Base-by-base conservation (phyloP, 306 rosid species). In the Casuarina equisetifolia region DNA sequence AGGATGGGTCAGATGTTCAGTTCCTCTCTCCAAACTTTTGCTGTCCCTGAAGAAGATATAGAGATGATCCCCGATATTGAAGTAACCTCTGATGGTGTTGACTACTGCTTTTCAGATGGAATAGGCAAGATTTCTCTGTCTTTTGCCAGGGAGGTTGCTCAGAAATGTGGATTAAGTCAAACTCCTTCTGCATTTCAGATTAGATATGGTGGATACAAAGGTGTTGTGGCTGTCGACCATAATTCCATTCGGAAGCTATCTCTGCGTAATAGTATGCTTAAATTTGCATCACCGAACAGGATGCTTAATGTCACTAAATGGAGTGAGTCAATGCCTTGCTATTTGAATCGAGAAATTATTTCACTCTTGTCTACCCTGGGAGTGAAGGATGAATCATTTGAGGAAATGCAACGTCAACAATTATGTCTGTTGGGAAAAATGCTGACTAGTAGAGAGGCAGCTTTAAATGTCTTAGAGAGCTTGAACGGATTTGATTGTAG, bases 1-100 rank as follows among this genome's bases (percentile, higher is more conserved):
- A 88, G 98, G 86, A 94, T 94, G 98, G 98, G 98, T 76, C 98
- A 94, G 84, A 78, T 94, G 70, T 94, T 94, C 85, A 94, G 98
- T 79, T 90, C 97, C 50, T 92, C 98, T 46, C 79, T 40, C 49
- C 98, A 90, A 89, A 92, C 95, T 72, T 77, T 89, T 76, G 85
- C 69, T 73, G 94, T 94, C 68, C 76, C 88, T 52, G 57, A 74
- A 9, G 93, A 85, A 70, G 98, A 94, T 38, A 89, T 92, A 48
- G 97, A 94, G 82, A 72, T 90, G 16, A 92, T 94, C 84, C 97
- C 97, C n/a, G 98, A 94, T 69, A 72, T 94, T 75, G 92, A 90
- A 88, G 71, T 84, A 63, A 74, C 77, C 55, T 2, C 84, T 36
- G 97, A 94, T 80, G 95, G 90, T 66, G 17, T 87, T 69, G 76